Evolutionary conservation across 1,284 basidiomycete genomes (phyloP), one percentile per base, ranked within the genome.

Genomic region (Megacollybia platyphylla): DNA sequence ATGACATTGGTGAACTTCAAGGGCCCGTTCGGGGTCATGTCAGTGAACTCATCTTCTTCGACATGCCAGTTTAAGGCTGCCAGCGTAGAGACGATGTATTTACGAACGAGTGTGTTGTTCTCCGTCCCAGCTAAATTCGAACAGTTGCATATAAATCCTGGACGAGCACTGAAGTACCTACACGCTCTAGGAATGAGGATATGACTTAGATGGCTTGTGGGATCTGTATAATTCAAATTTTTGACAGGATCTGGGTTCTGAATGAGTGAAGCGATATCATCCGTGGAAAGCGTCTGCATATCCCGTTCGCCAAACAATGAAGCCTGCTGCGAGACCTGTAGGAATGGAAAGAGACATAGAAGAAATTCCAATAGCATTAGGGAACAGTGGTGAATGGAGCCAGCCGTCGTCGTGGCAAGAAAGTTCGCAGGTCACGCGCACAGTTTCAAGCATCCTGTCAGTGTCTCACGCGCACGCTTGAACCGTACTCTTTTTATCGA

Each of bases 1-100:
- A 98, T 80, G 39, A 97, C 70, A 63, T 98, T 99, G 17, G 80
- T 86, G 60, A 99, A 96, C 28, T 68, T 67, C 50, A 79, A 85
- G 36, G 59, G 54, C 5, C 96, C 96, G 48, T 86, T 74, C 0
- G 96, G 96, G 0, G 96, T 98, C n/a, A 63, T 57, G 40, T 69
- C 78, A 3, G 67, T 75, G 63, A 96, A 97, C 24, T 68, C 63
- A 54, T 93, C 88, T 56, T 81, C 74, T 56, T 92, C 87, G 36
- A 91, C 65, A 48, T 89, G 73, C 90, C 90, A 94, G n/a, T 83
- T 70, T 34, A 92, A 65, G 13, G 66, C 65, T 52, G 71, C 70
- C 53, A 94, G 65, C 0, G 77, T 77, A 10, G 73, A 65, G 10
- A 76, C 68, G 49, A 94, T 81, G 54, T 93, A 84, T 44, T 81